Conservation (phyloP, 495 filamentous ascomycete species). For the Elaphomyces granulatus region DNA sequence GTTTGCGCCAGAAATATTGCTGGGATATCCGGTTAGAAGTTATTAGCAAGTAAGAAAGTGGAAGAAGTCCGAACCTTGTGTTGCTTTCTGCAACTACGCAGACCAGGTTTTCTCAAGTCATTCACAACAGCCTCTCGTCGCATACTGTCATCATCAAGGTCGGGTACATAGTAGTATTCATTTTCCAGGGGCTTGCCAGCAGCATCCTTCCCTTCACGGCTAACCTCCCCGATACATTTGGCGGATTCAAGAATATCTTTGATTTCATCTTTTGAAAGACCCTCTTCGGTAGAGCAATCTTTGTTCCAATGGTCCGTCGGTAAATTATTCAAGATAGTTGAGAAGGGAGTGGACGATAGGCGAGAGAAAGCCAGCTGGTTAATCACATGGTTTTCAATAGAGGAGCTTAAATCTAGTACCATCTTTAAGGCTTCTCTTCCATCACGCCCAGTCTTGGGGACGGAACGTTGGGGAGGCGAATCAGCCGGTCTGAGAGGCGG, state of each 20-base stretch:
- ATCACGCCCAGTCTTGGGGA: constrained; percentile 7
- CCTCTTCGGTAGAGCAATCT: constrained; percentile 27
- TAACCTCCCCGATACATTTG: constrained; percentile 71
- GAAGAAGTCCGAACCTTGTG: constrained; percentile 76
- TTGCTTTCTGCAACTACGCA: constrained; percentile 78
- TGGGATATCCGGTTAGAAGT: constrained; percentile 22
- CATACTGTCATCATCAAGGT: constrained; percentile 66
- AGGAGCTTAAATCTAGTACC: constrained; percentile 20
- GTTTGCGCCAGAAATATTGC: constrained; percentile 94
- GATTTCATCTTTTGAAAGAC: constrained; percentile 45
- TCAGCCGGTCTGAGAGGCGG: constrained; percentile 24
- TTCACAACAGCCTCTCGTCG: constrained; percentile 72
- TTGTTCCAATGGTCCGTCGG: constrained; percentile 46
- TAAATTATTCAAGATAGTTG: constrained; percentile 71
- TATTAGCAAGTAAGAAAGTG: constrained; percentile 1
- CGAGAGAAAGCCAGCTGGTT: constrained; percentile 97
- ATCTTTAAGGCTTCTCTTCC: constrained; percentile 13
- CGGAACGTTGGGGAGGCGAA: constrained; percentile 22
- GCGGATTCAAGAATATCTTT: constrained; percentile 55
- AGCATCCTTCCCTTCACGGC: constrained; percentile 86
- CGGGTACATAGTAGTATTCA: constrained; percentile 96
- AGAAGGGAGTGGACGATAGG: constrained; percentile 81
- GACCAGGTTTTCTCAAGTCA: constrained; percentile 70
- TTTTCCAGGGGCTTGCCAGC: constrained; percentile 86
- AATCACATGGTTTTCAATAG: constrained; percentile 59